Evolutionary conservation across 2,329 filamentous ascomycete species (phyloP), one percentile per base, ranked within the genome.

Genomic region (Hymenoscyphus linearis): DNA sequence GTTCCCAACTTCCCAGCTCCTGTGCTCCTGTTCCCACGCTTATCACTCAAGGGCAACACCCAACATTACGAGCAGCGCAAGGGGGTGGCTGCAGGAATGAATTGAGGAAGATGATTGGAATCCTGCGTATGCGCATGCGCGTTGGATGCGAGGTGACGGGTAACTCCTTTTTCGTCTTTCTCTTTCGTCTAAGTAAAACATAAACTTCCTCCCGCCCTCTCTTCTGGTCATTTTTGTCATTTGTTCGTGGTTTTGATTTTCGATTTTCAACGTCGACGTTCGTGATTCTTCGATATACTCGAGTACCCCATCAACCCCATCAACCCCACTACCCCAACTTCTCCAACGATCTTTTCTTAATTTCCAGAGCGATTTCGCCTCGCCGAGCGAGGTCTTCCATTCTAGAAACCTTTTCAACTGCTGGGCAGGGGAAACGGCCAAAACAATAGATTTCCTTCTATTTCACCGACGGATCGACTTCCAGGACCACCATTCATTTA

Each of bases 91-190:
- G 54, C 54, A 56, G 54, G 54, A 50, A 50, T 50, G 44, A 22
- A 50, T 50, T 50, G 44, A 50, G 44, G 44, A 57, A 57, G 55
- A 57, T 57, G 36, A 57, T 57, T 57, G 22, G 31, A 56, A 56
- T 56, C 54, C 54, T 56, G 34, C 54, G 31, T 16, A 6, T 34
- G 52, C 31, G 6, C 4, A 4, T 13, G 25, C 54, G 18, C 31
- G n/a, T 18, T 36, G 14, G 18, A 31, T 36, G 9, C 16, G 22
- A 53, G 5, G n/a, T 13, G 22, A 16, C 40, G 40, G 22, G 40
- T 10, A 10, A 47, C 40, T 22, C n/a, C 40, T 47, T 18, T 22
- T 47, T 22, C 40, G 9, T 47, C 22, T 50, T 18, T 3, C 10
- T 2, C 4, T 25, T 25, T 50, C 44, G 12, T 25, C 18, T 50